A percentile compares a stretch with the other conserved stretches of the same genome.
Conservation (phyloP, 257 asterid species). For the Paulownia fortunei region DNA sequence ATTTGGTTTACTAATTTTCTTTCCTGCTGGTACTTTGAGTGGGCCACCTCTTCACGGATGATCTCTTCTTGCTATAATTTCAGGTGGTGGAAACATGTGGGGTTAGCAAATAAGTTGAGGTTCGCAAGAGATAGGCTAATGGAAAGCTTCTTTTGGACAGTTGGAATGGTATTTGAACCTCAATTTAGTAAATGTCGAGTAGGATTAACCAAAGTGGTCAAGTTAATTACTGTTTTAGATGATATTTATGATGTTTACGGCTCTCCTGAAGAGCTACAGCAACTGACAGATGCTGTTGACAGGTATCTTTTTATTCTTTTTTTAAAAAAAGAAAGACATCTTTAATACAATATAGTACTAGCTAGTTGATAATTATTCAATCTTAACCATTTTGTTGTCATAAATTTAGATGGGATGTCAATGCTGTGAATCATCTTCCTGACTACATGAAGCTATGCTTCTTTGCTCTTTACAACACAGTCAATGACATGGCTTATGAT, state of each 20-base stretch:
- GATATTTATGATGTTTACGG: slow-evolving; percentile 33
- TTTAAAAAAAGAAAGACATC: not conserved
- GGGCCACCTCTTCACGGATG: too few species aligned
- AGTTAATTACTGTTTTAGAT: slow-evolving; percentile 22
- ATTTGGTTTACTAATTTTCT: too few species aligned
- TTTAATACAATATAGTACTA: not conserved
- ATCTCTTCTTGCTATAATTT: not conserved
- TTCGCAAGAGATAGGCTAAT: slow-evolving; percentile 38
- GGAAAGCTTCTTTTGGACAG: slow-evolving; percentile 39
- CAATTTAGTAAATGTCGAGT: slow-evolving; percentile 6
- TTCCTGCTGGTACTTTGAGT: too few species aligned
- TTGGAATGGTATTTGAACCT: slow-evolving; percentile 29
- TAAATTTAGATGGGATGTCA: slow-evolving; percentile 42
- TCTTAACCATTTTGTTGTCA: not conserved
- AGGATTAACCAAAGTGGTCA: slow-evolving; percentile 22
- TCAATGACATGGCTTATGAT: slow-evolving; percentile 25
- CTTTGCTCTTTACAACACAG: slow-evolving; percentile 32
- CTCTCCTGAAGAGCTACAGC: slow-evolving; percentile 17
- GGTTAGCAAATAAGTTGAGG: slow-evolving; percentile 35
- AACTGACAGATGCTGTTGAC: slow-evolving; percentile 21
- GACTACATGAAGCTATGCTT: slow-evolving; percentile 35
- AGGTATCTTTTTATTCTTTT: slow-evolving; percentile 6
- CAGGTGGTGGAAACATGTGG: slow-evolving; percentile 41
- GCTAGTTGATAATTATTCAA: not conserved
- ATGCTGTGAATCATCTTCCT: slow-evolving; percentile 36